A percentile compares a stretch with the other conserved stretches of the same genome.
These are phyloP conservation scores for Pulveroboletus sp. DNA, from an alignment of 1,284 basidiomycete genomes.

Conservation along the genomic window DNA sequence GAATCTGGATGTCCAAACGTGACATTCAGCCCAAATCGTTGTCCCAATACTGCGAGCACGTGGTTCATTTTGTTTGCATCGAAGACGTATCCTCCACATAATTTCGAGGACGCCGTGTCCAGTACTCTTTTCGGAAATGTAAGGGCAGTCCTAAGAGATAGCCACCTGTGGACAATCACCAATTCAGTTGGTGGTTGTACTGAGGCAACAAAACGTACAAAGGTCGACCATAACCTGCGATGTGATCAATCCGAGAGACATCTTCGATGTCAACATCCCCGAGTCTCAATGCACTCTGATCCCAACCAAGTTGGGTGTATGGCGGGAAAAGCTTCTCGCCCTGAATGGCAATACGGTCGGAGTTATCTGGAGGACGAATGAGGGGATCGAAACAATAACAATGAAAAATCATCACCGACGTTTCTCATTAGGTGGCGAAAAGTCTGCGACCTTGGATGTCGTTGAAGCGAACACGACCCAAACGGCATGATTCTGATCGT, in stretches of 20 bases:
- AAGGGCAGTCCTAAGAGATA: background rate
- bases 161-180: background rate
- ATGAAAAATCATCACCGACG: background rate
- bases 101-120: background rate
- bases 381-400: background rate
- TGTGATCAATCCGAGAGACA: background rate
- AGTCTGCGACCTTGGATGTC: slow-evolving; percentile 12
- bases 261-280: background rate
- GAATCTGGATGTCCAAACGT: slow-evolving; percentile 2
- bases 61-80: background rate
- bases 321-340: slow-evolving; percentile 9
- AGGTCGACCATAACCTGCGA: slow-evolving; percentile 1
- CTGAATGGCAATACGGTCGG: background rate
- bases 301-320: slow-evolving; percentile 14
- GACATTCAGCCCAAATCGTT: slow-evolving; percentile 13
- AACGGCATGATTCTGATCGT: background rate
- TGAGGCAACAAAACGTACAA: background rate
- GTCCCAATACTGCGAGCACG: slow-evolving; percentile 7
- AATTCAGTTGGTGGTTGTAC: background rate
- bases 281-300: slow-evolving; percentile 1
- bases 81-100: background rate
- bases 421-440: slow-evolving; percentile 6
- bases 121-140: background rate
- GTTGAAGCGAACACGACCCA: slow-evolving; percentile 22
- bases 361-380: slow-evolving; percentile 1